These are phyloP conservation scores for Vanrija humicola DNA, from an alignment of 1,284 basidiomycete genomes.

Conservation along the genomic window DNA sequence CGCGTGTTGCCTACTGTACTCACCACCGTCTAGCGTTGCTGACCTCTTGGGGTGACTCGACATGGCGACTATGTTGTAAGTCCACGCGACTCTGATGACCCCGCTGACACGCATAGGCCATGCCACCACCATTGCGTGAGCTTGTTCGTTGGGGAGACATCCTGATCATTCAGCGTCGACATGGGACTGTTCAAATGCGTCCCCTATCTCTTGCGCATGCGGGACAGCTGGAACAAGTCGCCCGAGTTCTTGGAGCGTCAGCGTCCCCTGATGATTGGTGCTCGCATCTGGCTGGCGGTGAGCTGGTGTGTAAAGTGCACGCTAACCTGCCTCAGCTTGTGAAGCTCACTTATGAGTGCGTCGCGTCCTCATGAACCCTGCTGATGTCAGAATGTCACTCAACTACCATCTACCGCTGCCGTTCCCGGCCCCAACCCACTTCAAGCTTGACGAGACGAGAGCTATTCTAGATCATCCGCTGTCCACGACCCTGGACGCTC, in stretches of 20 bases:
- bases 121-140: constrained; percentile 24
- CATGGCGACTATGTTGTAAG: constrained; percentile 23
- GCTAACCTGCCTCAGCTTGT: constrained; percentile 6
- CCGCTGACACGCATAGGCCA: constrained; percentile 3
- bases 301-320: not conserved
- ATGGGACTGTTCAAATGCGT: constrained; percentile 30
- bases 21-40: not conserved
- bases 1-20: not conserved
- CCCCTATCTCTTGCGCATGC: constrained; percentile 15
- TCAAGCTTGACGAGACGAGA: constrained; percentile 9
- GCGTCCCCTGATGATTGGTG: constrained; percentile 16
- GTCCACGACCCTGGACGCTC: constrained; percentile 18
- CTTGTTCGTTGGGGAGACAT: no score
- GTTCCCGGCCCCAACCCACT: constrained; percentile 5
- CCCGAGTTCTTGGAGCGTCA: constrained; percentile 4
- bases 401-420: constrained; percentile 21
- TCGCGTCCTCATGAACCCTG: not conserved
- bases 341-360: constrained; percentile 12
- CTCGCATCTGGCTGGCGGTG: constrained; percentile 26
- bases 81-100: not conserved
- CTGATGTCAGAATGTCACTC: constrained; percentile 19
- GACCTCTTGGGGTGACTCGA: constrained; percentile 16
- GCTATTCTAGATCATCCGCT: constrained; percentile 24
- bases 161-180: constrained; percentile 16
- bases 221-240: not conserved